A percentile compares a stretch with the other conserved stretches of the same genome.
Evolutionary conservation across 306 rosid species (phyloP).

Genomic region (Malus fusca): DNA sequence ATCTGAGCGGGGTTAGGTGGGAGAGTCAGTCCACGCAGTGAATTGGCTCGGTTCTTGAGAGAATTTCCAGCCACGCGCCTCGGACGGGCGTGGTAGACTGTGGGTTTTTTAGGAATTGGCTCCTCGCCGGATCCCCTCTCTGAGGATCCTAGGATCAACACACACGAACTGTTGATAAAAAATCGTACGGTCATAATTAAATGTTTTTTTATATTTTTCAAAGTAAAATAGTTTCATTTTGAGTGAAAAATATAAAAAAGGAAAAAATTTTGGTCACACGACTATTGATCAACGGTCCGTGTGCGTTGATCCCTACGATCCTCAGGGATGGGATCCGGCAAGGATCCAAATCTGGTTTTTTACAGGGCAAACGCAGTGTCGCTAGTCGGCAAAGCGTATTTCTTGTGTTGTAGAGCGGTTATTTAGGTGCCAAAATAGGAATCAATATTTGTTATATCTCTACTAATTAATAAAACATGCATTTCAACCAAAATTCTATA

Average conservation of each 20-base stretch:
- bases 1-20: neutral
- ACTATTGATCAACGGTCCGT: too few relatives aligned
- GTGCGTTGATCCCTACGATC: too few relatives aligned
- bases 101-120: neutral
- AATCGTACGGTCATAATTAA: too few relatives aligned
- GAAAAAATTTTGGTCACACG: too few relatives aligned
- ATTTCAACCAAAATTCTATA: too few relatives aligned
- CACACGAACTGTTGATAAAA: too few relatives aligned
- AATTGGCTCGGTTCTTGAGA: neutral
- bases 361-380: neutral
- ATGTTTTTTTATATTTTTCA: too few relatives aligned
- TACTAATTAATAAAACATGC: too few relatives aligned
- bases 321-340: fast-evolving
- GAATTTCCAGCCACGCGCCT: neutral
- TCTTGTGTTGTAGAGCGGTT: neutral
- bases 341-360: neutral
- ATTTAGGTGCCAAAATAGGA: neutral
- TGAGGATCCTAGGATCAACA: too few relatives aligned
- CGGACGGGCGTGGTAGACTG: neutral
- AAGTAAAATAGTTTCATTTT: too few relatives aligned
- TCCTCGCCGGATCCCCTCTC: too few relatives aligned
- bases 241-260: too few relatives aligned
- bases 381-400: neutral
- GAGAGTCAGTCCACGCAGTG: neutral
- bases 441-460: neutral